A percentile compares a stretch with the other conserved stretches of the same genome.
These are phyloP conservation scores for Isoetes engelmannii DNA, from an alignment of 83 land plant genomes.

Conservation along the genomic window DNA sequence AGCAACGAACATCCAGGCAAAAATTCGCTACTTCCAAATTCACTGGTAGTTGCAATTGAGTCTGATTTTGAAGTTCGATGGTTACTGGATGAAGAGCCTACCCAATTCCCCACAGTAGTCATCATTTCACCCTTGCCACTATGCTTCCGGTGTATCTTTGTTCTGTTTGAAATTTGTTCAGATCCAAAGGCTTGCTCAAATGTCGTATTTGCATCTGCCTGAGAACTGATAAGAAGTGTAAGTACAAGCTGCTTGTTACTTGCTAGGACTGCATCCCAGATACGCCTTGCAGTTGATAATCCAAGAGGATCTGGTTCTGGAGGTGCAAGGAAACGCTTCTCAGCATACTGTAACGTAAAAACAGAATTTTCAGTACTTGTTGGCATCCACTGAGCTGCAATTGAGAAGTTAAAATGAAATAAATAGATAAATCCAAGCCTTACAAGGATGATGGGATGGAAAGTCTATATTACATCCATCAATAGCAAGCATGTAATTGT, in stretches of 20 bases:
- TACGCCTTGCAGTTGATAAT: conserved; percentile 23
- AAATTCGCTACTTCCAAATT: conserved; percentile 33
- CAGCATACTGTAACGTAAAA: conserved; percentile 60
- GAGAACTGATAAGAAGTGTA: conserved; percentile 49
- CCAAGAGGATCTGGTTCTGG: conserved; percentile 17
- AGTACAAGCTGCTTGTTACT: conserved; percentile 62
- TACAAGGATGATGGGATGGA: too few relatives aligned
- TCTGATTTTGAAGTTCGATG: neutral
- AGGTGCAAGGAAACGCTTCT: conserved; percentile 53
- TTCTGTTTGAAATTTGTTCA: conserved; percentile 18
- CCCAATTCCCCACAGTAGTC: too few relatives aligned
- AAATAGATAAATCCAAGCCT: too few relatives aligned
- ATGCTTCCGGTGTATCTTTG: conserved; percentile 13
- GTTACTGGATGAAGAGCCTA: too few relatives aligned
- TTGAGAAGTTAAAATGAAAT: too few relatives aligned
- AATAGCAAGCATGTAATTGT: too few relatives aligned
- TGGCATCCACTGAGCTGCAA: too few relatives aligned
- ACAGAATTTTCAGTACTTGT: neutral
- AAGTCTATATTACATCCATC: too few relatives aligned
- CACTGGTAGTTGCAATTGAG: conserved; percentile 2
- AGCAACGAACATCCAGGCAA: conserved; percentile 68
- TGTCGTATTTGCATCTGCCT: conserved; percentile 59
- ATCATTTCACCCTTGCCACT: too few relatives aligned
- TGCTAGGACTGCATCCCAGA: conserved; percentile 78
- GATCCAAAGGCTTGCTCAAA: conserved; percentile 40